Base-by-base conservation (phyloP, 2,329 filamentous ascomycete species). In the Alternaria sp. region DNA sequence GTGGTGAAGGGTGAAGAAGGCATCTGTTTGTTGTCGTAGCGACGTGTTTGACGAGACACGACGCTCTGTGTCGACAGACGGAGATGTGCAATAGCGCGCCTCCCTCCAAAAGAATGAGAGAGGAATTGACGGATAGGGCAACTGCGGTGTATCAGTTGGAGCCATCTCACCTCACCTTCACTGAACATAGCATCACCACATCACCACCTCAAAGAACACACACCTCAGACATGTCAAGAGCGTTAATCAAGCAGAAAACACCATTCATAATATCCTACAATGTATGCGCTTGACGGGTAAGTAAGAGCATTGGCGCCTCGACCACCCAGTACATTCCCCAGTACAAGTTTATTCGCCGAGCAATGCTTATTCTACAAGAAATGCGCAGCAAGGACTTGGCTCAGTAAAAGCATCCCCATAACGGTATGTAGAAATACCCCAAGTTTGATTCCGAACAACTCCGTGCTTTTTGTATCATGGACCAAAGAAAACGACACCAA, bases 281-380 rank as follows among this genome's bases (percentile, higher is more conserved):
- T 60, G 51, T 57, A 62, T 66, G 63, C 63, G 64, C 56, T 51
- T 51, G 51, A 52, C 55, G 44, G 36, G 28, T 9, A 40, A 40
- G 23, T 13, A 34, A 36, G 48, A 51, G 29, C 46, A 50, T 56
- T 45, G 23, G 46, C 55, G 54, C 51, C 46, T 56, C 23, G 37
- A 44, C 51, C 52, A 48, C 34, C 56, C 42, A 62, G 49, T 36
- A 52, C 45, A 51, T 48, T 40, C 54, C 49, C 37, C 51, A 48
- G 40, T 59, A 39, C 42, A 59, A 56, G 31, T 64, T 48, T 17
- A 17, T 17, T 66, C 63, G 61, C 63, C 63, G 55, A 55, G 60
- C 59, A 66, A 66, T 65, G 65, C 62, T 62, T 65, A 65, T 58
- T 67, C 64, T 67, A 67, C 64, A 67, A 56, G 60, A 63, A 48